phyloP scores from a whole-genome alignment of 495 filamentous ascomycete species.

The Clohesyomyces aquaticus region DNA sequence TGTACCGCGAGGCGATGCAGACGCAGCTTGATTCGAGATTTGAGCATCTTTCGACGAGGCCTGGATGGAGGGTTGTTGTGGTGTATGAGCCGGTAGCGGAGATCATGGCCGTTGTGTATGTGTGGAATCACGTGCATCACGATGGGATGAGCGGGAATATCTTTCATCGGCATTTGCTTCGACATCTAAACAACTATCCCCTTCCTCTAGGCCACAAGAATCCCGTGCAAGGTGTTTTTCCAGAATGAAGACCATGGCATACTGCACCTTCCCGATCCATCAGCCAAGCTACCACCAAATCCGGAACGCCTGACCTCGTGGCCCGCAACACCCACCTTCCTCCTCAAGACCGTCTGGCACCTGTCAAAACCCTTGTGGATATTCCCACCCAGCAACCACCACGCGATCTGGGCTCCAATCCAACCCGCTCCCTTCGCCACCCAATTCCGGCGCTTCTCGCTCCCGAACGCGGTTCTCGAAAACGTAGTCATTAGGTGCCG shows the following conservation, averaged over 20 bases:
- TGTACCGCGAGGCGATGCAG: constrained; percentile 18
- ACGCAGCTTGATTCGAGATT: constrained; percentile 21
- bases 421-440: constrained; percentile 20
- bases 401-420: constrained; percentile 32
- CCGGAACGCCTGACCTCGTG: constrained; percentile 21
- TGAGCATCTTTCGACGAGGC: constrained; percentile 17
- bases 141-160: constrained; percentile 29
- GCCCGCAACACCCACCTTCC: constrained; percentile 11
- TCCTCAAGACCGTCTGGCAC: constrained; percentile 15
- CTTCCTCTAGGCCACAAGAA: background rate
- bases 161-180: constrained; percentile 23
- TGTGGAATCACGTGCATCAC: constrained; percentile 32
- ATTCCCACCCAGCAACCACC: background rate
- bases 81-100: constrained; percentile 4
- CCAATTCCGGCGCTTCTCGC: constrained; percentile 19
- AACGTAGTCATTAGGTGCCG: constrained; percentile 21
- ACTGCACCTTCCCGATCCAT: constrained; percentile 12
- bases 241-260: constrained; percentile 9
- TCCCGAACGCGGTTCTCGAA: constrained; percentile 3
- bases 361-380: constrained; percentile 17
- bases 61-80: constrained; percentile 26
- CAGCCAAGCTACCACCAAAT: constrained; percentile 28
- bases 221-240: background rate
- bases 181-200: constrained; percentile 12
- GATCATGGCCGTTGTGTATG: constrained; percentile 18